Conservation (phyloP, 2,329 filamentous ascomycete genomes). For the Neurospora sp. region DNA sequence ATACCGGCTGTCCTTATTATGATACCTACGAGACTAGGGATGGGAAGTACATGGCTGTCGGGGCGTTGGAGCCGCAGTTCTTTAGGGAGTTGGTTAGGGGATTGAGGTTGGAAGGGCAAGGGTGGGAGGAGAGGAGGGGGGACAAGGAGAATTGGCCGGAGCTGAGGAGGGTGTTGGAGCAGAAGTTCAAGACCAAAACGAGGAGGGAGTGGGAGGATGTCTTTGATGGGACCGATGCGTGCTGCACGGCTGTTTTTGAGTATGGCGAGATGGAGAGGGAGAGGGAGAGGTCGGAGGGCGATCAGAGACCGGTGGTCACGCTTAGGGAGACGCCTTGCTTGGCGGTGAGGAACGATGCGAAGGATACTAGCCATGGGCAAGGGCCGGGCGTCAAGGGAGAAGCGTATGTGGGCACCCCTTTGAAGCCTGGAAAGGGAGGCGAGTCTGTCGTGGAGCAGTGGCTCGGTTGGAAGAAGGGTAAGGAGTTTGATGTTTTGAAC, state of each 20-base stretch:
- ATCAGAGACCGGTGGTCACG: slow-evolving; percentile 62
- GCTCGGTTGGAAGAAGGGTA: slow-evolving; percentile 67
- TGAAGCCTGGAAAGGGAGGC: slow-evolving; percentile 63
- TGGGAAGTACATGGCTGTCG: slow-evolving; percentile 74
- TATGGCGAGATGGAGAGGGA: slow-evolving; percentile 60
- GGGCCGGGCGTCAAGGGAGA: slow-evolving; percentile 54
- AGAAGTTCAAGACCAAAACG: slow-evolving; percentile 58
- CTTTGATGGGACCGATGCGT: slow-evolving; percentile 88
- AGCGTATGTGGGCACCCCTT: slow-evolving; percentile 52
- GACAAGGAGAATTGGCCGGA: slow-evolving; percentile 59
- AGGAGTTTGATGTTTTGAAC: slow-evolving; percentile 56
- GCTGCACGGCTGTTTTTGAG: slow-evolving; percentile 77
- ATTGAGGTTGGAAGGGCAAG: slow-evolving; percentile 46
- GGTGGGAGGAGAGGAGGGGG: slow-evolving; percentile 42
- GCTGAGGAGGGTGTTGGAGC: slow-evolving; percentile 51
- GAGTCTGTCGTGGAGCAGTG: slow-evolving; percentile 59
- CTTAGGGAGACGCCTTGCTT: slow-evolving; percentile 60
- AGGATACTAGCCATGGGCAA: slow-evolving; percentile 43
- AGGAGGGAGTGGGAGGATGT: slow-evolving; percentile 72
- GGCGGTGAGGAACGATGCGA: slow-evolving; percentile 42
- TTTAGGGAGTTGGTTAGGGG: slow-evolving; percentile 59
- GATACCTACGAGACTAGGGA: slow-evolving; percentile 81
- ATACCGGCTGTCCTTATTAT: slow-evolving; percentile 82
- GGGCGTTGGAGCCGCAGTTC: slow-evolving; percentile 82
- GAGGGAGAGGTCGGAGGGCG: slow-evolving; percentile 42